A percentile compares a stretch with the other conserved stretches of the same genome.
Conservation (phyloP, 2,329 filamentous ascomycete species). For the Xylaria sp. region DNA sequence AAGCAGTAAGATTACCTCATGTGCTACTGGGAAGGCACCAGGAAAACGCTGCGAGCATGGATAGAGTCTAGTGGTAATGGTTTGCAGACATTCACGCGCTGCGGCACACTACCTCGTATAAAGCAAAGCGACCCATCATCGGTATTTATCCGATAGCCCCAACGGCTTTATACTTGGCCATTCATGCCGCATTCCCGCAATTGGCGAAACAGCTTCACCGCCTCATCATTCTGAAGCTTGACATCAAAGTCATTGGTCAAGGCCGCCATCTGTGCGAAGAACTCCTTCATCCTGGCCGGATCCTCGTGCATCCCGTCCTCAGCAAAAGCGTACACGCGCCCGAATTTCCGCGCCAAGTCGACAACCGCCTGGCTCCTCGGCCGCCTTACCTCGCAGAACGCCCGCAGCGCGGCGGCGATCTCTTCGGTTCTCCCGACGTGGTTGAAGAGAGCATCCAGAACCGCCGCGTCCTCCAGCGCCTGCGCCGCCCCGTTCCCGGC, state of each 20-base stretch:
- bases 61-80: background rate
- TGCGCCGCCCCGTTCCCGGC: constrained; percentile 46
- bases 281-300: constrained; percentile 34
- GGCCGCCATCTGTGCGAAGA: constrained; percentile 37
- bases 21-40: background rate
- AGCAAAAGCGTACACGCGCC: constrained; percentile 38
- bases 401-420: constrained; percentile 35
- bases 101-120: too few relatives aligned
- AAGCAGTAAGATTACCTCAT: background rate
- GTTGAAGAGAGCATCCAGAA: constrained; percentile 37
- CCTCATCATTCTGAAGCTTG: constrained; percentile 36
- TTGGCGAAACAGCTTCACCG: constrained; percentile 27
- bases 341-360: constrained; percentile 39
- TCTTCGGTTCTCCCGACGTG: constrained; percentile 14
- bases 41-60: background rate
- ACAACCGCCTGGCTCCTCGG: constrained; percentile 42
- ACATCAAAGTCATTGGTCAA: constrained; percentile 43
- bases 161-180: background rate
- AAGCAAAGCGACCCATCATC: too few relatives aligned
- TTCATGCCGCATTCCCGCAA: background rate
- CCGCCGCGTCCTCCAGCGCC: constrained; percentile 46
- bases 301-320: constrained; percentile 41
- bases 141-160: too few relatives aligned
- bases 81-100: too few relatives aligned
- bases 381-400: constrained; percentile 38